A percentile compares a stretch with the other conserved stretches of the same genome.
phyloP scores from a whole-genome alignment of 257 asterid genomes.

The Linaria vulgaris region DNA sequence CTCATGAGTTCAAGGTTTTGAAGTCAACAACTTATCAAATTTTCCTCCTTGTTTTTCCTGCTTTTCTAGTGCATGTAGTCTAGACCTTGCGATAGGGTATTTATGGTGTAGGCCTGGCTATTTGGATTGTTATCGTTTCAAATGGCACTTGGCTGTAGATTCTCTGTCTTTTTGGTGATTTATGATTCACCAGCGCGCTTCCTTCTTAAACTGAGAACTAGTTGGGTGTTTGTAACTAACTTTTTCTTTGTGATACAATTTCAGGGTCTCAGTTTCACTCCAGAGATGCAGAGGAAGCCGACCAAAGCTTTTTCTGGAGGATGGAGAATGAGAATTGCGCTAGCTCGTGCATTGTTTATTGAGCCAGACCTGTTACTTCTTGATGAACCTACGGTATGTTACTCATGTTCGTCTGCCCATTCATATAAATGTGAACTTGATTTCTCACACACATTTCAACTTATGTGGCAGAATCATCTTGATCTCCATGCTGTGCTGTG shows the following conservation, averaged over 20 bases:
- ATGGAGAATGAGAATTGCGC: constrained; percentile 99
- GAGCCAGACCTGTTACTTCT: constrained; percentile 94
- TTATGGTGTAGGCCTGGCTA: too few relatives aligned
- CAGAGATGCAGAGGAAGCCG: constrained; percentile 87
- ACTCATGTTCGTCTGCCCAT: constrained; percentile 20
- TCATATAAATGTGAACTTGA: constrained; percentile 15
- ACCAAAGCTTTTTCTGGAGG: constrained; percentile 98
- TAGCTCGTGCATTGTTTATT: constrained; percentile 93
- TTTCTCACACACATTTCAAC: constrained; percentile 28
- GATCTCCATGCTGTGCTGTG: constrained; percentile 99
- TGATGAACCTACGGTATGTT: constrained; percentile 93
- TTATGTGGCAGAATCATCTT: constrained; percentile 85
- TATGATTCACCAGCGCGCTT: constrained; percentile 22
- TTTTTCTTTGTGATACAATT: constrained; percentile 20
- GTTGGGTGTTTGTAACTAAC: constrained; percentile 15
- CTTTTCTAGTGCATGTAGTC: constrained; percentile 16
- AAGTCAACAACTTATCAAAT: not conserved
- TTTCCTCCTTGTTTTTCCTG: constrained; percentile 22
- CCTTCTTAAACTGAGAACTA: not conserved
- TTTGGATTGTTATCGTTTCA: constrained; percentile 12
- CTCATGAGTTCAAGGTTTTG: constrained; percentile 10
- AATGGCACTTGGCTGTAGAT: constrained; percentile 17
- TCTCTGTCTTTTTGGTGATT: constrained; percentile 23
- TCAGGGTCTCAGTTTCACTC: constrained; percentile 93
- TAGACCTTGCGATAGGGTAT: constrained; percentile 17